Evolutionary conservation across 2,329 filamentous ascomycete genomes (phyloP).

Genomic region (Emydomyces testavorans): DNA sequence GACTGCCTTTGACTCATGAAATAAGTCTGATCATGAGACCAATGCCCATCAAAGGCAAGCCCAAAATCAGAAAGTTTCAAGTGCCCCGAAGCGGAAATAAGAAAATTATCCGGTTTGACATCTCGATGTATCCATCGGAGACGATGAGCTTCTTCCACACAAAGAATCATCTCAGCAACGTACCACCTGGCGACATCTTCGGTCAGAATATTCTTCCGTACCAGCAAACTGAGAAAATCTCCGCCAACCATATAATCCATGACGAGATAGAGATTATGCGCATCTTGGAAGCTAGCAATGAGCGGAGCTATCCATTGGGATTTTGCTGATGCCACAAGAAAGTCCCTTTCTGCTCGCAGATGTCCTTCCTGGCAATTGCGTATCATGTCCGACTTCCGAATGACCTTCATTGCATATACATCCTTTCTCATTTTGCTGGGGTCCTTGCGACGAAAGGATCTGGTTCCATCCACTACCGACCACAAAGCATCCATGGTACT

Average conservation of each 20-base stretch:
- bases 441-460: constrained; percentile 22
- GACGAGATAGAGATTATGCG: constrained; percentile 72
- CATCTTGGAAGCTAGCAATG: constrained; percentile 79
- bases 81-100: constrained; percentile 78
- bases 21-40: constrained; percentile 81
- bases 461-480: constrained; percentile 20
- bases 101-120: constrained; percentile 94
- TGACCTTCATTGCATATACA: constrained; percentile 94
- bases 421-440: constrained; percentile 37
- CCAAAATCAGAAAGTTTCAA: constrained; percentile 95
- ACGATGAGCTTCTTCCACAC: constrained; percentile 81
- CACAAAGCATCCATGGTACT: constrained; percentile 17
- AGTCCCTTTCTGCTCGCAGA: constrained; percentile 79
- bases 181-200: constrained; percentile 77
- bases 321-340: constrained; percentile 77
- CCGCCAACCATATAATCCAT: constrained; percentile 99
- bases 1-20: constrained; percentile 73
- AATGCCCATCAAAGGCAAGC: constrained; percentile 87
- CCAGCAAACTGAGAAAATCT: constrained; percentile 77
- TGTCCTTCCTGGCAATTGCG: constrained; percentile 86
- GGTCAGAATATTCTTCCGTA: constrained; percentile 70
- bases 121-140: constrained; percentile 89
- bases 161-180: constrained; percentile 88
- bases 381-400: constrained; percentile 87
- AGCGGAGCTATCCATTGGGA: constrained; percentile 84